These are phyloP conservation scores for Fistulinella prunicolor DNA, from an alignment of 768 basidiomycete genomes.

Conservation along the genomic window DNA sequence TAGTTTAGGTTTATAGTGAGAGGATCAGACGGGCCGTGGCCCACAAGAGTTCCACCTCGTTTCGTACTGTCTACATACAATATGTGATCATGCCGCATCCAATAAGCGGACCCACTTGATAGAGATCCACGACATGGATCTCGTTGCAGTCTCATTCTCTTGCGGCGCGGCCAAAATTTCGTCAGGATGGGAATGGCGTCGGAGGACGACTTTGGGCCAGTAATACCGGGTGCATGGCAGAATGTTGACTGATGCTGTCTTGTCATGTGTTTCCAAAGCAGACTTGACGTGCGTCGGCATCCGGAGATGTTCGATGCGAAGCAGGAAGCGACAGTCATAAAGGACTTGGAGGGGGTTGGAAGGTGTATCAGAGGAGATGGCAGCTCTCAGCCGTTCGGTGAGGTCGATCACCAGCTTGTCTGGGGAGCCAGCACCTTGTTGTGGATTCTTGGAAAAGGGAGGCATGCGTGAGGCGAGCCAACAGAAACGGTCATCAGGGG, in stretches of 20 bases:
- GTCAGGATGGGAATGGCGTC: constrained; percentile 17
- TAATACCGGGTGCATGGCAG: constrained; percentile 43
- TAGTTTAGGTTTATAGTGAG: not conserved
- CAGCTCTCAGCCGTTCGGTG: constrained; percentile 31
- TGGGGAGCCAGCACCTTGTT: constrained; percentile 20
- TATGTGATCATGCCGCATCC: constrained; percentile 24
- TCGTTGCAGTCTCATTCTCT: constrained; percentile 5
- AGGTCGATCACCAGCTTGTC: constrained; percentile 40
- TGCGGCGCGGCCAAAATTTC: constrained; percentile 21
- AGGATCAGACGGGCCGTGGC: too few relatives aligned
- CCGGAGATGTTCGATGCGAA: constrained; percentile 43
- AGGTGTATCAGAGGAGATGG: constrained; percentile 12
- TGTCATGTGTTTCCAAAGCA: constrained; percentile 21
- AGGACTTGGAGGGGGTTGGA: constrained; percentile 38
- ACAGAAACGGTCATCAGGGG: constrained; percentile 32
- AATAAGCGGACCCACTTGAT: constrained; percentile 42
- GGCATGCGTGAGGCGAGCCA: constrained; percentile 68
- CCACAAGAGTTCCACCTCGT: too few relatives aligned
- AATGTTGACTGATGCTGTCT: constrained; percentile 33
- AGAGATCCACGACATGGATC: constrained; percentile 41
- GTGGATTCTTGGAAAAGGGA: constrained; percentile 36
- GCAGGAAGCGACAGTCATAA: constrained; percentile 64
- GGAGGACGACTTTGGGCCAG: constrained; percentile 44
- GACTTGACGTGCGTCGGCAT: constrained; percentile 41
- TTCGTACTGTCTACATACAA: too few relatives aligned